A percentile compares a stretch with the other conserved stretches of the same genome.
These are phyloP conservation scores for Chaetoscypha palmicola DNA, from an alignment of 2,329 filamentous ascomycete genomes.

Conservation along the genomic window DNA sequence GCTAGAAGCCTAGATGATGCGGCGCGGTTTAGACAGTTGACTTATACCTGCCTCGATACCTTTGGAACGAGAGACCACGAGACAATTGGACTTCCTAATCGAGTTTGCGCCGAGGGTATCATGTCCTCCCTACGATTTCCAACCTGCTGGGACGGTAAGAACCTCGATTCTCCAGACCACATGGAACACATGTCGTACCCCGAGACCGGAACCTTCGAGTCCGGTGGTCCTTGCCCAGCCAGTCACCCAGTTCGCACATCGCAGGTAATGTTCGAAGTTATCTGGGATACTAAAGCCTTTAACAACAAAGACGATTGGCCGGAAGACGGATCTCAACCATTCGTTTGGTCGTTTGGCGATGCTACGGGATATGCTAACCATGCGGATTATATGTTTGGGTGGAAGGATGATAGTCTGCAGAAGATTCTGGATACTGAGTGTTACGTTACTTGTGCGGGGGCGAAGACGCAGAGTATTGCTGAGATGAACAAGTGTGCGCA, in stretches of 20 bases:
- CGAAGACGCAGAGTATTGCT: conserved; percentile 2
- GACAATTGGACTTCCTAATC: conserved; percentile 33
- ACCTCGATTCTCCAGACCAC: conserved; percentile 17
- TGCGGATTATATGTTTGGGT: conserved; percentile 9
- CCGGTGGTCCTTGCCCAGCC: conserved; percentile 9
- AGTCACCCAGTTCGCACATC: conserved; percentile 40
- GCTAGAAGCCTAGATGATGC: conserved; percentile 33
- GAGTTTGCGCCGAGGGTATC: conserved; percentile 27
- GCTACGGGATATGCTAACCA: conserved; percentile 25
- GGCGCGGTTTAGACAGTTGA: conserved; percentile 36
- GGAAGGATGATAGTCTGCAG: conserved; percentile 7
- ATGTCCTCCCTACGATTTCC: conserved; percentile 28
- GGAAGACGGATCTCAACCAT: conserved; percentile 37
- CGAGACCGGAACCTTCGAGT: conserved; percentile 7
- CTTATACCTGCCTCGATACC: conserved; percentile 37
- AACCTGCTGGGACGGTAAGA: conserved; percentile 19
- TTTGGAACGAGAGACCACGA: conserved; percentile 34
- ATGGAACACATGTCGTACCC: conserved; percentile 22
- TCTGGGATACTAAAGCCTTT: conserved; percentile 34
- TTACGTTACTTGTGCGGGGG: neutral
- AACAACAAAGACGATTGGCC: conserved; percentile 37
- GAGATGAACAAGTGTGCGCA: conserved; percentile 2
- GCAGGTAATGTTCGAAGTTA: conserved; percentile 34
- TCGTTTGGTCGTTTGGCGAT: conserved; percentile 38
- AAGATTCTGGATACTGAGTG: conserved; percentile 4